Base-by-base conservation (phyloP, 2,329 filamentous ascomycete genomes). In the Trichoderma sp. region DNA sequence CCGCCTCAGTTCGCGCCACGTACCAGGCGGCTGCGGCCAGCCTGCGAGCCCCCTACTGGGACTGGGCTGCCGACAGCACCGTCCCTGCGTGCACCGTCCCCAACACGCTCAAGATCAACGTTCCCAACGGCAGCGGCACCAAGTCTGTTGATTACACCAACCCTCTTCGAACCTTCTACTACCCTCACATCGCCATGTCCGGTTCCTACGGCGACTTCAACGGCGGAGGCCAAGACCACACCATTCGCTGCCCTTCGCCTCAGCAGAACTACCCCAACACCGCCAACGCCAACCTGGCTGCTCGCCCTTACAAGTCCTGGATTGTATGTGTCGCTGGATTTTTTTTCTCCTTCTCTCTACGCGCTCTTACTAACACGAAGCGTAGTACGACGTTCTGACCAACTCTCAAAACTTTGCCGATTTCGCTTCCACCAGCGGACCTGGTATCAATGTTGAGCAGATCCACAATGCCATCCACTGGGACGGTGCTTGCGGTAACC, bases 41-140 rank as follows among this genome's bases (percentile, higher is more conserved):
- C 0, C 81, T 88, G 30, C 83, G 86, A 36, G 77, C 83, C 14
- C 86, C 87, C 2, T 88, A 81, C 78, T 89, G 87, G 87, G 87
- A 89, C 78, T 89, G 86, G 87, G 86, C 82, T 2, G 72, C 74
- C 3, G 76, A 84, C 39, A 74, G 81, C 4, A 73, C 74, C n/a
- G 80, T 89, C 3, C 87, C 87, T 4, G 74, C 76, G 0, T 81
- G 82, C n/a, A 82, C 79, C 3, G 77, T 78, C 2, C 76, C 77
- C 30, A 74, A 78, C 53, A 82, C 77, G 12, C 76, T 84, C 63
- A 80, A 71, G 6, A 78, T 87, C 72, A 82, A 81, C n/a, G 79
- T 84, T 21, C 83, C 86, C 4, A 76, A 79, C 26, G 82, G 82
- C 65, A 74, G 76, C 47, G 73, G 72, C 18, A 64, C 82, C 24